Percentiles rank a stretch among this genome's conserved stretches.
phyloP scores from a whole-genome alignment of 257 asterid species.

The Apocynum venetum region DNA sequence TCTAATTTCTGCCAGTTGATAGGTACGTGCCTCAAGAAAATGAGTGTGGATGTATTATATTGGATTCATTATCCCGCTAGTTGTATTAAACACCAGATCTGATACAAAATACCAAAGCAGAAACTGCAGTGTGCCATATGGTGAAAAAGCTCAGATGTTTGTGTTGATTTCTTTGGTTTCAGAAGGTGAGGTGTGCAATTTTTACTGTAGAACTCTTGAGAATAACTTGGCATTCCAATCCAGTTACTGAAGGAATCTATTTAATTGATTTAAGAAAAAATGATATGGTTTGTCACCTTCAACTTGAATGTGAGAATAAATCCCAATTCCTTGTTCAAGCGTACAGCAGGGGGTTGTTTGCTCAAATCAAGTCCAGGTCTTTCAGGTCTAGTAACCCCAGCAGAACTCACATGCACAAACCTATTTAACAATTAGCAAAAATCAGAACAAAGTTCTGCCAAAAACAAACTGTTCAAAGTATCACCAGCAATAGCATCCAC shows the following conservation, averaged over 20 bases:
- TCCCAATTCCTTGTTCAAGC: slow-evolving; percentile 84
- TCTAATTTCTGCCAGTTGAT: neutral
- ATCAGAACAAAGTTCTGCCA: neutral
- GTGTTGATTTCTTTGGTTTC: neutral
- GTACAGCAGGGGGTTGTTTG: slow-evolving; percentile 99
- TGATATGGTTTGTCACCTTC: slow-evolving; percentile 46
- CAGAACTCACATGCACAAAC: slow-evolving; percentile 92
- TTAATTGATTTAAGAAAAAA: neutral
- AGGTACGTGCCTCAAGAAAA: neutral
- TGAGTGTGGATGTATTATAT: neutral
- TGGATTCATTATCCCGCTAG: neutral
- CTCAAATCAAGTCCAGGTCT: slow-evolving; percentile 95
- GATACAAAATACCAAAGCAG: too few species aligned
- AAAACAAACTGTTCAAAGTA: slow-evolving; percentile 7
- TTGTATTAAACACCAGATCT: neutral
- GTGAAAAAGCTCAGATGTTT: neutral
- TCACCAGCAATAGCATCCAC: neutral
- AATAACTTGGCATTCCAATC: slow-evolving; percentile 1
- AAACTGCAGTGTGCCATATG: neutral
- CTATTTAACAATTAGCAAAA: slow-evolving; percentile 25
- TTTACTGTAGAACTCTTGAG: neutral
- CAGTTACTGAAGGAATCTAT: neutral
- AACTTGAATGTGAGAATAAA: slow-evolving; percentile 91
- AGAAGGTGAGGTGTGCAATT: neutral
- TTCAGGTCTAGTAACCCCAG: slow-evolving; percentile 97